Conservation (phyloP, 768 basidiomycete species). For the Pisolithus marmoratus region DNA sequence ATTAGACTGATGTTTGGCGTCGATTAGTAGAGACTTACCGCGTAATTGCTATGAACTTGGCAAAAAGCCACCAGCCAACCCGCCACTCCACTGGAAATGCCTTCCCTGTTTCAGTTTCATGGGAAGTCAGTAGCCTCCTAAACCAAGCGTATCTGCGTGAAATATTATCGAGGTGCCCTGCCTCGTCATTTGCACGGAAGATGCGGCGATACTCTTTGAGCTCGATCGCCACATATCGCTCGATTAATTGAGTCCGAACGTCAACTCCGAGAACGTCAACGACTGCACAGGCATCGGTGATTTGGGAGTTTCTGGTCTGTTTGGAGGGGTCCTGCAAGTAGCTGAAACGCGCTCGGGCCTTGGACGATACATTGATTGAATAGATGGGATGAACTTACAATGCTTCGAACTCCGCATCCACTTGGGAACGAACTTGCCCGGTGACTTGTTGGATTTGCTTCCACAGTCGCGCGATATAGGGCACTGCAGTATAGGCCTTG, state of each 20-base stretch:
- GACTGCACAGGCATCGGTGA: slow-evolving; percentile 82
- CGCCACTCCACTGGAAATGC: slow-evolving; percentile 86
- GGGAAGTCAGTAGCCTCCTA: slow-evolving; percentile 71
- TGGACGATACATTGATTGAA: not conserved
- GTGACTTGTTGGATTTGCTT: slow-evolving; percentile 78
- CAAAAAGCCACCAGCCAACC: slow-evolving; percentile 73
- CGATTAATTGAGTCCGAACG: slow-evolving; percentile 73
- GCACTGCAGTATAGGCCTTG: slow-evolving; percentile 72
- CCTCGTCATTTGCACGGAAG: slow-evolving; percentile 89
- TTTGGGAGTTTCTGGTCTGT: slow-evolving; percentile 54
- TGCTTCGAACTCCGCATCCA: slow-evolving; percentile 87
- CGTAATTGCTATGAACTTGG: slow-evolving; percentile 88
- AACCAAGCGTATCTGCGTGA: slow-evolving; percentile 95
- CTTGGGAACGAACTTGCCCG: slow-evolving; percentile 68
- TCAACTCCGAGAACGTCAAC: slow-evolving; percentile 86
- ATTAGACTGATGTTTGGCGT: not conserved
- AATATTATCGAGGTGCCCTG: slow-evolving; percentile 94
- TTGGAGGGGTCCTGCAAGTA: slow-evolving; percentile 75
- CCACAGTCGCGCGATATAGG: slow-evolving; percentile 71
- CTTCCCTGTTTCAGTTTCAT: slow-evolving; percentile 81
- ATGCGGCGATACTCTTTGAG: slow-evolving; percentile 95
- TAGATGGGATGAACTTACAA: slow-evolving; percentile 55
- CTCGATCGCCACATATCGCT: slow-evolving; percentile 84
- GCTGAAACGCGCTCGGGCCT: slow-evolving; percentile 34
- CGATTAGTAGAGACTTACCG: slow-evolving; percentile 39